Base-by-base conservation (phyloP, 2,329 filamentous ascomycete genomes). In the Exophiala spinifera region DNA sequence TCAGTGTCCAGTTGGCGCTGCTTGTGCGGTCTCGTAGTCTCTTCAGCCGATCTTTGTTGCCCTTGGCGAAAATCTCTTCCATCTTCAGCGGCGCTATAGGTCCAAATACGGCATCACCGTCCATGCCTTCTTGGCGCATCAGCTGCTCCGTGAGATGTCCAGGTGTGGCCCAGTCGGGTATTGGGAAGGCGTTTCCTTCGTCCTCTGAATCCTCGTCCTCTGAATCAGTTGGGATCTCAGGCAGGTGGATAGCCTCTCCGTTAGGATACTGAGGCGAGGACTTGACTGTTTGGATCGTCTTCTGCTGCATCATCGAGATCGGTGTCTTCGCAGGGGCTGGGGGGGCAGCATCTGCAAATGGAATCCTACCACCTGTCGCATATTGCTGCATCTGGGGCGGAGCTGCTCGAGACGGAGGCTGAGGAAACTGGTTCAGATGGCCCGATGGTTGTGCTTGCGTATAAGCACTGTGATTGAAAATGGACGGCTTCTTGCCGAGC, bases 191-290 rank as follows among this genome's bases (percentile, higher is more conserved):
- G 36, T 59, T 59, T 31, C 79, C 79, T 40, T 81, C 77, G 2
- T 74, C 71, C 37, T 87, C 82, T 4, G 80, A 82, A 57, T 92
- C 88, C 46, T 92, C 88, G 55, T 95, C 89, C 65, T 96, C 91
- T 25, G 90, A 91, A 68, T 99, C 95, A 1, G 94, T 97, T 60
- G 91, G 85, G 63, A 99, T 97, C 63, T 99, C 94, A 0, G 94
- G 92, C 2, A 99, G 82, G 62, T 94, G 87, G 65, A 99, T 96
- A 48, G 82, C 83, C 55, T 99, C 94, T 57, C 91, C 90, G 63
- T 90, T 92, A 57, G 87, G 88, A 73, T 95, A 95, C 49, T 89
- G 84, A 15, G 60, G 59, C 1, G 91, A 95, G 25, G 88, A 86
- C 61, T 83, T 80, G 15, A 80, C 64, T 2, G 65, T 64, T 23